Base-by-base conservation (phyloP, 331 rosid genomes). In the Dryas integrifolia region DNA sequence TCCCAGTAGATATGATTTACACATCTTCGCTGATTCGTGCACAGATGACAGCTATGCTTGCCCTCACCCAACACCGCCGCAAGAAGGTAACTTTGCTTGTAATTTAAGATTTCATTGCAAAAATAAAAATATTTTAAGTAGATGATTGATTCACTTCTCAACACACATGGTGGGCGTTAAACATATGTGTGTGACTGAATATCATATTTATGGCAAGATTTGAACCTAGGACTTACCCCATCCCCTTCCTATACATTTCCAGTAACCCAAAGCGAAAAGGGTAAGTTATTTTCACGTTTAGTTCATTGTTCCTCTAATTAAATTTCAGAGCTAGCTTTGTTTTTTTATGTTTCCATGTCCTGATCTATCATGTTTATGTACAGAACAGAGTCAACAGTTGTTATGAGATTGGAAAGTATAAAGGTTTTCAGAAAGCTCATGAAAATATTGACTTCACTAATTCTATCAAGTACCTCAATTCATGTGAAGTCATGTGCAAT, bases 11-110 rank as follows among this genome's bases (percentile, higher is more conserved):
- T 67, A 30, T 67, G 35, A 72, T 79, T 15, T 79, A 39, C 67
- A 79, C 82, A 47, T 72, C 82, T 66, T 65, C 70, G 1, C 65
- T 79, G 39, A 72, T 79, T 72, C 78, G 82, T 59, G 82, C 82
- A 40, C 82, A 72, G 65, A 78, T 78, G 82, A 79, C 78, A 1
- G 75, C 78, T 47, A 72, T 79, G 75, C 78, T 79, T 66, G 73
- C 78, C 68, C 72, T 79, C 78, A 79, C 70, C 11, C 78, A 72
- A 51, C 82, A 79, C 70, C 65, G 62, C 35, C 24, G 58, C 41
- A 65, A 73, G 73, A 79, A 79, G 74, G 82, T 79, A 70, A 7
- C 9, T 55, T 21, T 47, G 14, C 51, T 71, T 16, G 44, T 30
- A 30, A 3, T 12, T 26, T 7, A 21, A 60, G 41, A 51, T 58